Base-by-base conservation (phyloP, 2,329 filamentous ascomycete genomes). In the Tothia fuscella region DNA sequence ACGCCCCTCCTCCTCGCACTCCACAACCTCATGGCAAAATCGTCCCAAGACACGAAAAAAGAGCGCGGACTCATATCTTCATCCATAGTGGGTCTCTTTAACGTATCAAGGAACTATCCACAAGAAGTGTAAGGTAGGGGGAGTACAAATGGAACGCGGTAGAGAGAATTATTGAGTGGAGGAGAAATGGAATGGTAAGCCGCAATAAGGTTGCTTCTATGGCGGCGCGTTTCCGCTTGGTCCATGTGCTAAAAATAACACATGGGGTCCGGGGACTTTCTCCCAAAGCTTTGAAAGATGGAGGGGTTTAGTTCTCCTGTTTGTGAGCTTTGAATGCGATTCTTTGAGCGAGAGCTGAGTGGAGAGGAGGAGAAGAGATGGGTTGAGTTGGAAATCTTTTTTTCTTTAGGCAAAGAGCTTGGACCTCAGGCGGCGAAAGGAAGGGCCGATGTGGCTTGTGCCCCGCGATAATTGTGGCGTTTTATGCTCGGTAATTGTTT, bases 171-270 rank as follows among this genome's bases (percentile, higher is more conserved):
- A 59, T 58, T 58, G 61, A 63, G 66, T 64, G 66, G 66, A 66
- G 68, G 67, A 67, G 67, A 68, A 37, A 29, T 20, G 29, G 66
- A 63, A 70, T 73, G 77, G 76, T 86, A 66, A 87, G 64, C 59
- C 22, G 13, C 29, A 26, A n/a, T n/a, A n/a, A n/a, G n/a, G n/a
- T n/a, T 72, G 87, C 88, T 93, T 93, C 80, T 95, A 88, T 93
- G 89, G 39, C 88, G 88, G 86, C 85, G 88, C 86, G 84, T 95
- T 93, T 93, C 86, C 85, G 86, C 88, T n/a, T n/a, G n/a, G n/a
- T n/a, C n/a, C n/a, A 75, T 63, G 66, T 61, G 67, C 70, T 16
- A 38, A 20, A 43, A 20, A 68, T 62, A 66, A 59, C 57, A 53
- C 53, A 58, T 63, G 67, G 49, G 80, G 88, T 95, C 89, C 89